phyloP scores from a whole-genome alignment of 2,329 filamentous ascomycete species.

The Colletotrichum costaricense region DNA sequence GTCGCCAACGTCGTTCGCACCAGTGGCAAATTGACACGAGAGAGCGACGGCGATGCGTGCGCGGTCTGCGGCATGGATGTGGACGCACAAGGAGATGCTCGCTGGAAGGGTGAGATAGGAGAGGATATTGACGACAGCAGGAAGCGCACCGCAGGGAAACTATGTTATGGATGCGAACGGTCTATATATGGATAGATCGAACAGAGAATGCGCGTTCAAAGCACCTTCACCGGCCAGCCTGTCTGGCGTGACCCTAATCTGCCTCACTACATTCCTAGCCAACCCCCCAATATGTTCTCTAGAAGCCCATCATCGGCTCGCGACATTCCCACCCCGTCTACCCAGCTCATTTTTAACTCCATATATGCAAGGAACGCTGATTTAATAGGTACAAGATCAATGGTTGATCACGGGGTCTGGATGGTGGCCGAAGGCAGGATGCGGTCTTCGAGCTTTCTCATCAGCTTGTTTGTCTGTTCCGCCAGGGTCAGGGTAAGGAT shows the following conservation, averaged over 20 bases:
- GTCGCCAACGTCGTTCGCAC: slow-evolving; percentile 97
- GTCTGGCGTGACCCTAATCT: background rate
- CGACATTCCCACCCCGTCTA: slow-evolving; percentile 1
- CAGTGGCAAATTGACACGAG: slow-evolving; percentile 79
- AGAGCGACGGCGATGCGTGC: slow-evolving; percentile 60
- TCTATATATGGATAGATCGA: slow-evolving; percentile 63
- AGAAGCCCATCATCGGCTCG: slow-evolving; percentile 12
- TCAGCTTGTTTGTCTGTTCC: slow-evolving; percentile 95
- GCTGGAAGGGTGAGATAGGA: slow-evolving; percentile 72
- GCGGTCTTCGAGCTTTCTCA: slow-evolving; percentile 79
- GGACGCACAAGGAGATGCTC: slow-evolving; percentile 70
- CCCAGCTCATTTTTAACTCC: slow-evolving; percentile 32
- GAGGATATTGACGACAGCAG: slow-evolving; percentile 44
- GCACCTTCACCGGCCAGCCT: background rate
- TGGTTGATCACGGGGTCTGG: slow-evolving; percentile 40
- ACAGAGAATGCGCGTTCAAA: background rate
- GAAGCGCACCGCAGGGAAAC: slow-evolving; percentile 44
- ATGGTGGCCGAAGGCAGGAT: slow-evolving; percentile 58
- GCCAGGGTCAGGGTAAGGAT: slow-evolving; percentile 92
- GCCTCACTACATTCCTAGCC: background rate
- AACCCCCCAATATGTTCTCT: background rate
- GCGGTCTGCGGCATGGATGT: slow-evolving; percentile 77
- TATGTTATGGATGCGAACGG: slow-evolving; percentile 82
- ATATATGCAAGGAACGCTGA: slow-evolving; percentile 33
- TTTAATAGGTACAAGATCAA: slow-evolving; percentile 26